Evolutionary conservation across 495 filamentous ascomycete species (phyloP), one percentile per base, ranked within the genome.

Genomic region (Penicillium simplicissimum): DNA sequence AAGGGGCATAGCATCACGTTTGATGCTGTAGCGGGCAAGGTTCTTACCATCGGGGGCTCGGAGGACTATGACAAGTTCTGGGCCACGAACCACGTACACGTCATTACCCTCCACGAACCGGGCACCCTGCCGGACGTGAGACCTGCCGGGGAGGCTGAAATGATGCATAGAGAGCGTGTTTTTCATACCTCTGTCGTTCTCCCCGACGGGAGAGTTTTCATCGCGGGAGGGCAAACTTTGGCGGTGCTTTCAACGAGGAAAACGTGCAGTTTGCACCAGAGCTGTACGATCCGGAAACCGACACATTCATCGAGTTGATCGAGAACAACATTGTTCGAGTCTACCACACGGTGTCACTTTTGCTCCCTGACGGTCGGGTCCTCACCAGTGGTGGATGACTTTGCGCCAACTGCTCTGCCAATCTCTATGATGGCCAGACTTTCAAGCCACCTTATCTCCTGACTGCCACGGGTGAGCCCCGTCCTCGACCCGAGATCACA

Each of bases 361-460:
- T 88, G 21, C 70, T 88, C 17, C 81, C 77, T 1, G 84, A 88
- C 56, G 85, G 71, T 10, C 83, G 76, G 1, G 80, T 87, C 13
- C 62, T 87, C 34, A 77, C 72, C 34, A 83, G 77, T 36, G 86
- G 85, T 8, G 80, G 85, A 21, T 85, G 84, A 4, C 80, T 48
- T 9, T 85, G 85, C 55, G 80, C 71, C 19, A 71, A 70, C 59
- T 85, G 82, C 68, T 64, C 72, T 2, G 74, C 75, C 36, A 87
- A 88, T 61, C 85, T 88, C 66, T 82, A 78, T 55, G 84, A 88
- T 63, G 79, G 68, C 4, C 81, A 87, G 65, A 76, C 87, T 59
- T 88, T 79, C 71, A 76, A 70, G 47, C 85, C 85, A 1, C 73
- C 81, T 1, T 87, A 88, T 64, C 77, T 87, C 19, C 37, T 62